Base-by-base conservation (phyloP, 78 protist genomes). In the Dictyostelium intermedium region DNA sequence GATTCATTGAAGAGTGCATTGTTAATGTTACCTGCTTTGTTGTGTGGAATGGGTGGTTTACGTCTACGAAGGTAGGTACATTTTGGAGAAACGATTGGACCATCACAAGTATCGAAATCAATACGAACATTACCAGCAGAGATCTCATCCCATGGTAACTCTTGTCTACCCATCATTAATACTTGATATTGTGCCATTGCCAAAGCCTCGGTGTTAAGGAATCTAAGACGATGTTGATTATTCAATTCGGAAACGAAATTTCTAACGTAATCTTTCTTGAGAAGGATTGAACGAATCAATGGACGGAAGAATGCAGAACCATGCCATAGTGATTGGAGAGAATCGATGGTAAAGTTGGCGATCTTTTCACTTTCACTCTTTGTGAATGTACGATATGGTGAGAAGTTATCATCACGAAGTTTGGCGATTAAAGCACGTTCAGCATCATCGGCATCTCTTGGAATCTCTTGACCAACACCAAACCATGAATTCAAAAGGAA, bases 21-120 rank as follows among this genome's bases (percentile, higher is more conserved):
- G 60, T 89, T 89, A 37, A 89, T 89, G 37, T 89, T 89, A 89
- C 94, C 94, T 35, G 94, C 94, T 72, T 89, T 89, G 82, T 89
- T 89, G 60, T 89, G 94, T 80, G 94, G 94, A 89, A 89, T 89
- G 86, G 94, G 94, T 81, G 94, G 94, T 70, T 89, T 89, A 89
- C 94, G 94, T 43, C 94, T 72, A 80, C 94, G 85, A 18, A 89
- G 63, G 60, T 89, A 89, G 14, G 94, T 80, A 81, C 94, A 89
- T 30, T 70, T 63, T 78, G 94, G 94, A 20, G 79, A 50, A 20
- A 89, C 72, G 20, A 89, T 78, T 60, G 87, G 39, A 32, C 94
- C 94, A 82, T 50, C 74, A 25, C 76, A 60, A 30, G 87, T 37
- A 30, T 89, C 87, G 53, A 89, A 89, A 78, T 89, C 94, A 41